A percentile compares a stretch with the other conserved stretches of the same genome.
phyloP scores from a whole-genome alignment of 352 stramenopile species.

The Phytophthora sojae region DNA sequence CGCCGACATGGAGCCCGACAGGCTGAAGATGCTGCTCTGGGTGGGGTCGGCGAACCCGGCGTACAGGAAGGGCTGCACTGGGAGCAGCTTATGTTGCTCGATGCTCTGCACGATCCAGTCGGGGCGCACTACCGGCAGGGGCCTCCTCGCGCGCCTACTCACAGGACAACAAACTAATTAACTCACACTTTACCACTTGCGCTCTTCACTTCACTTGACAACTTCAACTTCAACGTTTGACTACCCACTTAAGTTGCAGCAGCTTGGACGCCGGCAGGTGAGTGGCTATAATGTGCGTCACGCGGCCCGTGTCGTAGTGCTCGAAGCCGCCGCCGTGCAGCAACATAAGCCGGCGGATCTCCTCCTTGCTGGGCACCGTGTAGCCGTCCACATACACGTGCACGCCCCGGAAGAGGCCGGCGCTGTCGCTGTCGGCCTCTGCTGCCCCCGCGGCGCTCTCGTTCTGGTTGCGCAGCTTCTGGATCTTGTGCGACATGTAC shows the following conservation, averaged over 20 bases:
- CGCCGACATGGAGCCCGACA: constrained; percentile 1
- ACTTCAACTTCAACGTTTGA: constrained; percentile 23
- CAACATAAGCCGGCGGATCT: constrained; percentile 83
- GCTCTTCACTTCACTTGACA: too few species aligned
- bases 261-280: constrained; percentile 88
- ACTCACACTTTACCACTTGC: not conserved
- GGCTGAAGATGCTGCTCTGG: constrained; percentile 53
- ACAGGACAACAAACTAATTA: not conserved
- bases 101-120: constrained; percentile 95
- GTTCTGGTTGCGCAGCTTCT: constrained; percentile 88
- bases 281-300: constrained; percentile 91
- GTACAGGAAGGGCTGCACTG: constrained; percentile 87
- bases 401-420: constrained; percentile 71
- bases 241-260: constrained; percentile 80
- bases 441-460: constrained; percentile 9
- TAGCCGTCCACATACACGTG: constrained; percentile 91
- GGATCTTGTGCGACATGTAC: constrained; percentile 94
- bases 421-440: not conserved
- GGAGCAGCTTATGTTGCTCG: constrained; percentile 68
- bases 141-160: constrained; percentile 60
- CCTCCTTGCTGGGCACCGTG: constrained; percentile 84
- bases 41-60: constrained; percentile 81
- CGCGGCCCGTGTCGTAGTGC: constrained; percentile 85
- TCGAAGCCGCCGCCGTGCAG: constrained; percentile 87
- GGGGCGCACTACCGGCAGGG: constrained; percentile 84